Base-by-base conservation (phyloP, 169 alveolate genomes). In the Plasmodium yoelii region DNA sequence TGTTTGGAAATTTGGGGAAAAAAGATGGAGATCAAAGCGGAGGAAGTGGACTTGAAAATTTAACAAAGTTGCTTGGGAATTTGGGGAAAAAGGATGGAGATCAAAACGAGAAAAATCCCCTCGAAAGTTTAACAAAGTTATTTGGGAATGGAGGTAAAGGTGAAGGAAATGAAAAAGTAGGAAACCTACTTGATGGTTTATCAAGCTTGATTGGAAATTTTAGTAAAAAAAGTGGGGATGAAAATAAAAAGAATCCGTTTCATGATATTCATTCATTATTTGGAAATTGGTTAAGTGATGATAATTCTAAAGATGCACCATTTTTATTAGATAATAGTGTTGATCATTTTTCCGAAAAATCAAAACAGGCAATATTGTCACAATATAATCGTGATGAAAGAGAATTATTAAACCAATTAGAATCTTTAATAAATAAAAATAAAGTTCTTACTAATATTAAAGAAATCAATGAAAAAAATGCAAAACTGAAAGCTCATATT, bases 271-370 rank as follows among this genome's bases (percentile, higher is more conserved):
- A 82, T 3, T 65, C 82, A 1, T 34, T 82, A 13, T 67, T 82
- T 12, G 74, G 71, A 1, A 82, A 67, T 24, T 82, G 67, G 46
- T 44, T 82, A 47, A 82, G 67, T 28, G 15, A 10, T 13, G 46
- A 65, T n/a, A 65, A 55, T 9, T 18, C 51, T 46, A 15, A 67
- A 1, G 57, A 82, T 5, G 60, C 65, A 7, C 90, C 90, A 4
- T 82, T 15, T 47, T 19, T 65, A 55, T 67, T 82, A 47, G 90
- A 82, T 56, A 82, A 82, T 42, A 51, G 84, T 53, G 72, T 82
- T 18, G 68, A 15, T 22, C 55, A 57, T 55, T 69, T 60, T 18
- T 63, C 77, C 49, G 13, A 55, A 46, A 18, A 13, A 3, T 47
- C 60, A 69, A 77, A 64, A 34, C 70, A 64, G 28, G 63, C 77